Evolutionary conservation across 495 filamentous ascomycete species (phyloP), one percentile per base, ranked within the genome.

Genomic region (Neurospora sp.): DNA sequence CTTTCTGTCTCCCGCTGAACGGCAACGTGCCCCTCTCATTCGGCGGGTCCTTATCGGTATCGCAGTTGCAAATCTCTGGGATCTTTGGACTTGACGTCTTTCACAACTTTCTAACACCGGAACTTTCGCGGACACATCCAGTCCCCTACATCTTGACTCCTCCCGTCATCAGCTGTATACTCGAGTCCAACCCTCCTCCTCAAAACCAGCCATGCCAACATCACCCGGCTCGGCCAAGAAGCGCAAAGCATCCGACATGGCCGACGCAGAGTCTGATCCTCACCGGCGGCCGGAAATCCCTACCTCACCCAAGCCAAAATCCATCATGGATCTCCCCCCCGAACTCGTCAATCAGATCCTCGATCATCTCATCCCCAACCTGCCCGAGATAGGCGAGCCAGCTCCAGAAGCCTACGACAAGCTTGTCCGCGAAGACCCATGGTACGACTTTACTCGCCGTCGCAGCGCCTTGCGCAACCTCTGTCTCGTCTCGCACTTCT

Each of bases 331-430:
- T 2, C 69, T 82, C 10, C 80, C 80, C 5, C 38, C 75, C 23
- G 80, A 82, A 70, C 69, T 82, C 20, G 37, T 81, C 31, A 39
- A 37, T 5, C 14, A 72, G 16, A 77, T 81, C 66, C 69, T 82
- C 12, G 78, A 80, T 4, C 74, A 46, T 11, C 71, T 81, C 18
- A 18, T 79, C 5, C 80, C 78, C 0, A 70, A 70, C 18, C 72
- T 71, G 18, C 80, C 80, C 40, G 79, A 81, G 35, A 74, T 81
- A 9, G 78, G 78, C 69, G 80, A 82, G 73, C 79, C 80, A 5
- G 73, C 72, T 11, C 80, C 80, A 9, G 79, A 80, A 44, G 66
- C 54, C 46, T 80, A 80, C 75, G 39, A 74, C n/a, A 76, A 79
- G 71, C 77, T 81, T 4, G 73, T 78, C 18, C 72, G 69, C 44